phyloP scores from a whole-genome alignment of 2,329 filamentous ascomycete species.

The Tolypocladium endophyticum region DNA sequence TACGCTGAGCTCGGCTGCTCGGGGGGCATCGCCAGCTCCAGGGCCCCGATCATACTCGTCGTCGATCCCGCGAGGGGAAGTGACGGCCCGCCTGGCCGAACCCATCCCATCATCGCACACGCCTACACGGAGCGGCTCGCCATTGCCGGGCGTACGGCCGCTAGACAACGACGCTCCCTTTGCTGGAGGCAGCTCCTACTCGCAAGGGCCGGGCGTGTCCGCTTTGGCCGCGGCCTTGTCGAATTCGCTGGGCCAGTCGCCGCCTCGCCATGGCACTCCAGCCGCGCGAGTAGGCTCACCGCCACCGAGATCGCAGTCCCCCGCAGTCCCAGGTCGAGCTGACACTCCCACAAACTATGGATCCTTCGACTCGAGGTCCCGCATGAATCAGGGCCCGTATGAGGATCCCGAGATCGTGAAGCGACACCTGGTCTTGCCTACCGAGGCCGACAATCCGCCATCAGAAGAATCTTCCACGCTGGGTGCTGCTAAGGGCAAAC shows the following conservation, averaged over 20 bases:
- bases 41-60: conserved; percentile 35
- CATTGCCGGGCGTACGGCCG: conserved; percentile 13
- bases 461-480: conserved; percentile 35
- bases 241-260: conserved; percentile 59
- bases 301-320: conserved; percentile 26
- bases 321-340: conserved; percentile 21
- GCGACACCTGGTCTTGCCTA: conserved; percentile 71
- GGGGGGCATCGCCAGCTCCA: conserved; percentile 37
- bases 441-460: conserved; percentile 31
- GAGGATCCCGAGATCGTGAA: conserved; percentile 90
- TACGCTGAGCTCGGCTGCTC: conserved; percentile 24
- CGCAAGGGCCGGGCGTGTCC: conserved; percentile 71
- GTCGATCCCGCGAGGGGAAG: conserved; percentile 46
- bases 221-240: conserved; percentile 82
- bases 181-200: conserved; percentile 50
- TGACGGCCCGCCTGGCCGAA: conserved; percentile 51
- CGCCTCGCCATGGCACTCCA: conserved; percentile 59
- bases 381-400: conserved; percentile 46
- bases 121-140: conserved; percentile 24
- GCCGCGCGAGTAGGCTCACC: conserved; percentile 51
- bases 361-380: conserved; percentile 66
- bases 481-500: conserved; percentile 43
- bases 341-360: conserved; percentile 67
- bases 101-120: conserved; percentile 36
- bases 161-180: conserved; percentile 48